Evolutionary conservation across 345 rosid genomes (phyloP), one percentile per base, ranked within the genome.

Genomic region (Acer saccharum): DNA sequence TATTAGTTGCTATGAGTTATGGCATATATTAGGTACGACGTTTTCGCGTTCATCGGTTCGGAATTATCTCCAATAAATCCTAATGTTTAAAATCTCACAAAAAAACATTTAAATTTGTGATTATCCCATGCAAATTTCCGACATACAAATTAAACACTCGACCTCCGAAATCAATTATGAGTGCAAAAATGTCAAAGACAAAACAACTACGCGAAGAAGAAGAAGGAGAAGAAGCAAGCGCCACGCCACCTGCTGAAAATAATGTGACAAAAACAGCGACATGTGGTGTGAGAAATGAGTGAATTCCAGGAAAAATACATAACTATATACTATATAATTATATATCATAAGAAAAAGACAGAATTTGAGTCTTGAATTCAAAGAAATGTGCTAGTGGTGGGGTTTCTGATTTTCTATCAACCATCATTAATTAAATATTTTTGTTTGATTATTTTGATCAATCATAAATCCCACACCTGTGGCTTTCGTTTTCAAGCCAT

Each of bases 321-420:
- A 29, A 29, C 32, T 4, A 35, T 35, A 35, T 35, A 35, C 39
- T 35, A 35, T 35, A 35, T 35, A 4, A 4, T 32, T 3, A 0
- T 35, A 4, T n/a, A n/a, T n/a, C n/a, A n/a, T 11, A 23, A 69
- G 72, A 69, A 69, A 50, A 50, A 17, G 60, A 69, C 73, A 13
- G 2, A 14, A 13, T 7, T 13, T 14, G 55, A 70, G 5, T 14
- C 25, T 35, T 57, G 20, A 73, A 73, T 60, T 60, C 68, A 73
- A 73, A 72, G 54, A 72, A 58, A 72, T 10, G 32, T 9, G 43
- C 10, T 29, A 8, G 35, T 41, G 62, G 54, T 68, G 81, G 46
- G 76, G 68, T 7, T 43, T 50, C 1, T 12, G 46, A 35, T 35
- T 35, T 35, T 35, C 39, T 5, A 35, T 35, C 39, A 35, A 35